These are phyloP conservation scores for Chaetomium sp. DNA, from an alignment of 2,329 filamentous ascomycete genomes.

Conservation along the genomic window DNA sequence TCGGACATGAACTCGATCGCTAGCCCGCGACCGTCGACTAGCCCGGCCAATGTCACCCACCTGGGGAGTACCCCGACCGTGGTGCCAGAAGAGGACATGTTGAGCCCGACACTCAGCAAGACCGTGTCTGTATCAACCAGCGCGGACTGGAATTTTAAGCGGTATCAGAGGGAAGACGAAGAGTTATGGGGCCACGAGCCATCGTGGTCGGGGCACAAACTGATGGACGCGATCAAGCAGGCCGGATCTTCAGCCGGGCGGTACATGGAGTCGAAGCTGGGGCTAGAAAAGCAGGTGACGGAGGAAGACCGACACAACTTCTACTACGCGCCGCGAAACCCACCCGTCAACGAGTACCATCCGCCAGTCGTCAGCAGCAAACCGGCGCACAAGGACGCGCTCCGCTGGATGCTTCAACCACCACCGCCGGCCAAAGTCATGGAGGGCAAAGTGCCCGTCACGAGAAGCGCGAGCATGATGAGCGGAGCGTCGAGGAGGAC, in stretches of 20 bases:
- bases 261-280: constrained; percentile 46
- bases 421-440: constrained; percentile 86
- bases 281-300: constrained; percentile 47
- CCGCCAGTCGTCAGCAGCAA: constrained; percentile 76
- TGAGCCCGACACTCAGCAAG: constrained; percentile 34
- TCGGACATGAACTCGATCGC: constrained; percentile 19
- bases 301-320: constrained; percentile 49
- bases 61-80: constrained; percentile 39
- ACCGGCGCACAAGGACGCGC: constrained; percentile 61
- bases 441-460: constrained; percentile 73
- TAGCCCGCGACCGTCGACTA: constrained; percentile 22
- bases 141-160: constrained; percentile 67
- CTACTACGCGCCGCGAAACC: constrained; percentile 55
- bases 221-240: constrained; percentile 53
- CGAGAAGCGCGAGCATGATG: constrained; percentile 52
- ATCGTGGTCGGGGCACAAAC: constrained; percentile 46
- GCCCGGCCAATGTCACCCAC: constrained; percentile 25
- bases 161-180: constrained; percentile 84
- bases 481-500: constrained; percentile 45
- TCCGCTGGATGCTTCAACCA: constrained; percentile 88
- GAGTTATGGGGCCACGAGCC: constrained; percentile 69
- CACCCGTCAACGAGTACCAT: constrained; percentile 79
- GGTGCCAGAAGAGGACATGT: constrained; percentile 41
- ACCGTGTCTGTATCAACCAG: constrained; percentile 31
- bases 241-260: constrained; percentile 51